phyloP scores from a whole-genome alignment of 129 eudicot genomes.

The Flaveria robusta region DNA sequence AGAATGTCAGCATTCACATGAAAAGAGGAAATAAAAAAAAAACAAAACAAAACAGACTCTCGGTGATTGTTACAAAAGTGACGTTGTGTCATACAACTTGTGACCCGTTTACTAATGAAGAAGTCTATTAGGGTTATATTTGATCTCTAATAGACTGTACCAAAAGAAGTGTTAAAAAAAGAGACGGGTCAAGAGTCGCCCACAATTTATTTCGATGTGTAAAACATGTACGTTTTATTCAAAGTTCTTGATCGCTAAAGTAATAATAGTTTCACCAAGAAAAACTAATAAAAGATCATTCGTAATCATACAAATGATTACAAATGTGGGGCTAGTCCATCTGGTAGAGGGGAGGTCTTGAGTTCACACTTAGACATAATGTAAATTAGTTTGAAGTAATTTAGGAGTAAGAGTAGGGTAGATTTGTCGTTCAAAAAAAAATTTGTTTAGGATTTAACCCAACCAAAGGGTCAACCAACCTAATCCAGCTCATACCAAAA shows the following conservation, averaged over 20 bases:
- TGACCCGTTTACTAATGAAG: neutral
- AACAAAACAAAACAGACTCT: neutral
- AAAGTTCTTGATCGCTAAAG: neutral
- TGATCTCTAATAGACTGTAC: neutral
- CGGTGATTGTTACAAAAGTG: neutral
- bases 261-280: neutral
- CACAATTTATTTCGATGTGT: neutral
- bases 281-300: neutral
- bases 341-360: too few relatives aligned
- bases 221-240: neutral
- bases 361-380: too few relatives aligned
- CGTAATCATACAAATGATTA: neutral
- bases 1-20: neutral
- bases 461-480: neutral
- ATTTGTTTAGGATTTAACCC: neutral
- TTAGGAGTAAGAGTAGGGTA: too few relatives aligned
- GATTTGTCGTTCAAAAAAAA: neutral
- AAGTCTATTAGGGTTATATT: neutral
- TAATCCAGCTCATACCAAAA: neutral
- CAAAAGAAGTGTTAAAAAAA: neutral
- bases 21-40: neutral
- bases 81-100: neutral
- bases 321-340: too few relatives aligned
- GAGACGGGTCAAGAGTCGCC: neutral
- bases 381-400: too few relatives aligned